phyloP scores from a whole-genome alignment of 768 basidiomycete species.

The Tubosaeta sp. region DNA sequence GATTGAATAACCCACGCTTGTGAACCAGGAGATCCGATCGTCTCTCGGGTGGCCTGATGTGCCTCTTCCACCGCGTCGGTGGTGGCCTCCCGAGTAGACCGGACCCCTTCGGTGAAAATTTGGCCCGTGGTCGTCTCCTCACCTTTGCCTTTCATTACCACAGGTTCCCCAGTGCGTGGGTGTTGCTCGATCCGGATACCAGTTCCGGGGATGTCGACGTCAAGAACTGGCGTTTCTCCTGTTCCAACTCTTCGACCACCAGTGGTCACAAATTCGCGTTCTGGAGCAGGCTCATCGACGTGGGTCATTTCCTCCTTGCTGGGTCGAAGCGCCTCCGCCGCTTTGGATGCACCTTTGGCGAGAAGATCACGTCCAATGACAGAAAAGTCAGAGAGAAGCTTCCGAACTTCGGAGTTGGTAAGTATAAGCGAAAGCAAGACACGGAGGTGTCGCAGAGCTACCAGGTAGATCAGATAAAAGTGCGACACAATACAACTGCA shows the following conservation, averaged over 20 bases:
- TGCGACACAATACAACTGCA: neutral
- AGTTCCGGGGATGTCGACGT: constrained; percentile 42
- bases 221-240: constrained; percentile 45
- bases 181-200: constrained; percentile 45
- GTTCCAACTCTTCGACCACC: constrained; percentile 39
- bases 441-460: constrained; percentile 81
- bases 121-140: constrained; percentile 30
- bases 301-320: constrained; percentile 51
- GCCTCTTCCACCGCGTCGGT: constrained; percentile 7
- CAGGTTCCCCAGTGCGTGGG: constrained; percentile 44
- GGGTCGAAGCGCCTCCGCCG: constrained; percentile 67
- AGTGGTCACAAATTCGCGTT: constrained; percentile 58
- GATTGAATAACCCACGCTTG: constrained; percentile 12
- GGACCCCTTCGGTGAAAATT: constrained; percentile 15
- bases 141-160: constrained; percentile 31
- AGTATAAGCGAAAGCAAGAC: constrained; percentile 82
- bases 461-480: constrained; percentile 7
- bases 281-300: constrained; percentile 67
- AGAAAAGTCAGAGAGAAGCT: constrained; percentile 76
- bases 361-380: constrained; percentile 82
- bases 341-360: constrained; percentile 66
- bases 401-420: constrained; percentile 91
- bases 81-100: constrained; percentile 8
- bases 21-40: constrained; percentile 1
- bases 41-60: constrained; percentile 2